Conservation (phyloP, 2,329 filamentous ascomycete species). For the Capronia coronata region DNA sequence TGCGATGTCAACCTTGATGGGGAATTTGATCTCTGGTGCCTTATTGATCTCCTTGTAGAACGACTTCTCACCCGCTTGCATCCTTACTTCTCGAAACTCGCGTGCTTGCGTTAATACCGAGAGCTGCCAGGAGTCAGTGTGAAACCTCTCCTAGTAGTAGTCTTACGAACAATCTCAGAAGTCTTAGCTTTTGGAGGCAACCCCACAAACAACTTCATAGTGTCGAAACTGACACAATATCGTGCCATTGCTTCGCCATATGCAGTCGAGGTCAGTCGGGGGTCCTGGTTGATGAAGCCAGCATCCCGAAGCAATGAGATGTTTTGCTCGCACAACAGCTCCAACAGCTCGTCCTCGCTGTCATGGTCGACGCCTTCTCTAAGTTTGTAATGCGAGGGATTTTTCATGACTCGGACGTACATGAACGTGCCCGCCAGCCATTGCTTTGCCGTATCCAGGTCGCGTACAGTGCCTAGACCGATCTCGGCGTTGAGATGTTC, state of each 20-base stretch:
- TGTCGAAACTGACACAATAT: constrained; percentile 73
- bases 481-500: constrained; percentile 83
- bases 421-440: constrained; percentile 77
- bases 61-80: constrained; percentile 62
- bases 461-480: constrained; percentile 63
- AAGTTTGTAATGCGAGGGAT: constrained; percentile 64
- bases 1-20: constrained; percentile 61
- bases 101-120: constrained; percentile 59
- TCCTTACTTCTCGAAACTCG: constrained; percentile 67
- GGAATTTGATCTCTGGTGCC: constrained; percentile 60
- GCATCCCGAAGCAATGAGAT: constrained; percentile 58
- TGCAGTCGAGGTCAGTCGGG: constrained; percentile 57
- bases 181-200: constrained; percentile 56
- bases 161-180: constrained; percentile 58
- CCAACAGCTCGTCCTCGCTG: constrained; percentile 58
- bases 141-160: background rate
- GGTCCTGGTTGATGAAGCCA: constrained; percentile 48
- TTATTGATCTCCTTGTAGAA: constrained; percentile 68
- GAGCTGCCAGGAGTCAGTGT: constrained; percentile 45
- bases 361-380: constrained; percentile 46
- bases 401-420: constrained; percentile 64
- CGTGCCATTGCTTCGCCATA: constrained; percentile 75
- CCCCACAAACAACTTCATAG: constrained; percentile 64
- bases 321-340: constrained; percentile 63
- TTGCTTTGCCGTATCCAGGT: constrained; percentile 57